phyloP scores from a whole-genome alignment of 2,329 filamentous ascomycete species.

The Cladosporium colombiae region DNA sequence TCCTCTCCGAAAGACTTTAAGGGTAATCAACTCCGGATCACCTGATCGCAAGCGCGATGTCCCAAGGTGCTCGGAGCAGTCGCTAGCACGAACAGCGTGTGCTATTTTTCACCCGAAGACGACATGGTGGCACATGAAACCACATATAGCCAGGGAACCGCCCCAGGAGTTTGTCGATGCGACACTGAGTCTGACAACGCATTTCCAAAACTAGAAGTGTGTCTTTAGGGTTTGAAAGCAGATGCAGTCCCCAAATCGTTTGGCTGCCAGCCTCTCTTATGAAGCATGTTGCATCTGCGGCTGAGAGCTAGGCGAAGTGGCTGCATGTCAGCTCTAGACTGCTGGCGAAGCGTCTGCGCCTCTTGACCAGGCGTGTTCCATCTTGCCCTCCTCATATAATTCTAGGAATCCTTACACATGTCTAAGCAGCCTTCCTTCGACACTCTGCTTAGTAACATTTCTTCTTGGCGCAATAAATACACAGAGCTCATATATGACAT shows the following conservation, averaged over 20 bases:
- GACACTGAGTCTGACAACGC: not conserved
- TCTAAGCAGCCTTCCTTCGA: not conserved
- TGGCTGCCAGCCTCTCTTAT: not conserved
- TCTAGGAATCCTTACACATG: not conserved
- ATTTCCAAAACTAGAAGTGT: not conserved
- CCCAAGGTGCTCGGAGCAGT: not conserved
- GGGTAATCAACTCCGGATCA: not conserved
- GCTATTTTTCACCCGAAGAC: not conserved
- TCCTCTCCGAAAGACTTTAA: not conserved
- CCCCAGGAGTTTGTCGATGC: not conserved
- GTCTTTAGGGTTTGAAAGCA: not conserved
- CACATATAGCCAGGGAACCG: not conserved
- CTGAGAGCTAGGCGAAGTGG: not conserved
- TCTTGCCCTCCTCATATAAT: not conserved
- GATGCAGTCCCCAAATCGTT: not conserved
- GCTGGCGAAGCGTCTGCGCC: not conserved
- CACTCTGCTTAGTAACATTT: not conserved
- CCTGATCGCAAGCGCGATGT: not conserved
- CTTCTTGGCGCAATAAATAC: not conserved
- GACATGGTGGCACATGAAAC: not conserved
- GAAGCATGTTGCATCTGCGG: not conserved
- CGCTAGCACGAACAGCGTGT: not conserved
- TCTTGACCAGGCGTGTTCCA: not conserved
- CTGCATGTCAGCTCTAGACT: not conserved
- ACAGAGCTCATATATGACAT: not conserved